Base-by-base conservation (phyloP, 2,329 filamentous ascomycete genomes). In the Blumeriella jaapii region DNA sequence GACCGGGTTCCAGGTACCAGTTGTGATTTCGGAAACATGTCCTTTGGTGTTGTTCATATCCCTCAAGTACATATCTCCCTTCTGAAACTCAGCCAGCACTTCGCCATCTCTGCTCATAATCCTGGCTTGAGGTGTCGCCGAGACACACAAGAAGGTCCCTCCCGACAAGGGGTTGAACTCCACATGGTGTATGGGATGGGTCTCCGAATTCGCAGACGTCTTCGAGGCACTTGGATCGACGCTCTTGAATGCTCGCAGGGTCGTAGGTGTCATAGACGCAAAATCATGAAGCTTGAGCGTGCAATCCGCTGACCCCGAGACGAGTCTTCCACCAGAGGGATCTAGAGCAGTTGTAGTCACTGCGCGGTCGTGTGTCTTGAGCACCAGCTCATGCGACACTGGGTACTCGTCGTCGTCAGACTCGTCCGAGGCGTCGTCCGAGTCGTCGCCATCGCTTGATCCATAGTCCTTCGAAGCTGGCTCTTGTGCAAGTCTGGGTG, bases 31-130 rank as follows among this genome's bases (percentile, higher is more conserved):
- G 3, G 87, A 87, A 34, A 95, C 78, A 59, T 98, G 91, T 1
- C 91, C 91, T 57, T 95, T 96, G 4, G 91, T 98, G 56, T 96
- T 87, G 60, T 95, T 75, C 81, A 96, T 93, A 57, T 98, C 91
- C 36, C 89, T 74, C 47, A 98, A 63, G 53, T 98, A 98, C 87
- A 96, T 96, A 56, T 98, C 91, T 29, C 91, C 91, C 61, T 98
- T 98, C 48, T 86, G 80, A 47, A 94, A 96, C 54, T 95, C 86
- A 1, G 80, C 79, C 31, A 93, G 51, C 6, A 82, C 69, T 28
- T 93, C 84, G 24, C 91, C 91, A 61, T 98, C 89, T 52, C 91
- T 77, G 50, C 75, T 83, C 57, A 96, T 69, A 15, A 98, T 77
- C 57, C 86, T 87, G 9, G 89, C 84, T 57, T 96, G 89, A 2